Evolutionary conservation across 116 monocot species (phyloP), one percentile per base, ranked within the genome.

Genomic region (Phalaenopsis hybrid): DNA sequence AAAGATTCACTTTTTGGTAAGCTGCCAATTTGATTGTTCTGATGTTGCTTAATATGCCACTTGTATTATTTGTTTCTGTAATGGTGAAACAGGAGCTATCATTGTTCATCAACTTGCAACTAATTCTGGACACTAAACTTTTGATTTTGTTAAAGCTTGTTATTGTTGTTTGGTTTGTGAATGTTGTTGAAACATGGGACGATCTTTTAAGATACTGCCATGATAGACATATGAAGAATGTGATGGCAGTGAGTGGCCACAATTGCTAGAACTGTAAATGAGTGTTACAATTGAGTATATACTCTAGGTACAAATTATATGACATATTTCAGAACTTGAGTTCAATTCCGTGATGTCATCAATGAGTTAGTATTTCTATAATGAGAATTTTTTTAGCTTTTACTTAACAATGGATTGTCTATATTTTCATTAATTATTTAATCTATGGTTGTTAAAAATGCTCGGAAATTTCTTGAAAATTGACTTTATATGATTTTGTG

Each of bases 1-100:
- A 97, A 94, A 84, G 97, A 97, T 88, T 31, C 82, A 49, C 57
- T 74, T 72, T 80, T 88, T 7, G 92, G 97, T 97, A 88, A 75
- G 86, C 73, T 84, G 81, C 61, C 67, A 31, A 50, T 63, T 41
- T 72, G 15, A 65, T 34, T 12, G 15, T 4, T 31, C 16, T 72
- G 6, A 34, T 13, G 37, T 72, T 41, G 15, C 37, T 46, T 45
- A 46, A 41, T 12, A 75, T 10, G n/a, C 45, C 33, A 44, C n/a
- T 8, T 75, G 41, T 41, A 17, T 75, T 15, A 45, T 46, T 75
- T 75, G 5, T 72, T 72, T 72, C 72, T 34, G 4, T 72, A 4
- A 65, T 25, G 8, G 23, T 65, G 65, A 72, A 72, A 37, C 4
- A 37, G 15, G 72, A 41, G 28, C 37, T 41, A 72, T 72, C 28